Evolutionary conservation across 2,329 filamentous ascomycete genomes (phyloP), one percentile per base, ranked within the genome.

Genomic region (Aureobasidium sp.): DNA sequence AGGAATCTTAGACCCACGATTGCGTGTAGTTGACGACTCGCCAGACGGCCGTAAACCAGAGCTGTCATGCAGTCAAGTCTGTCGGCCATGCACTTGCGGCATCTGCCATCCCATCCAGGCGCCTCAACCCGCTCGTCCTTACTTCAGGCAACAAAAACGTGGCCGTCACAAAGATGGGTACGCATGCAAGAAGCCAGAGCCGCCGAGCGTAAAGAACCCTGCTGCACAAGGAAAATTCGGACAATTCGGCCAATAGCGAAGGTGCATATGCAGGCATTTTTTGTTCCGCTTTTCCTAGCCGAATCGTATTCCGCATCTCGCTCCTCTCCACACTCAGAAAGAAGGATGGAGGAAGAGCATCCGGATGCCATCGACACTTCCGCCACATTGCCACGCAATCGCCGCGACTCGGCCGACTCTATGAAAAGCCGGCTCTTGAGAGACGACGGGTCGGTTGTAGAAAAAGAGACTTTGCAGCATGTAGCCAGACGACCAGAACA

Each of bases 381-480:
- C 32, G 13, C 39, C 34, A 44, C 16, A n/a, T 25, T 16, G 41
- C 27, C 36, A 16, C 50, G 27, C 37, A 42, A 14, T 10, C 13
- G 16, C 32, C 50, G 37, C 50, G 16, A 57, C 39, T 45, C 53
- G 39, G 21, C 39, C 39, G 37, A 42, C 21, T 10, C 13, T 7
- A 5, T 44, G 5, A 27, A 5, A 36, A 21, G n/a, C 41, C 25
- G 53, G 16, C n/a, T 45, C 30, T 45, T 30, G 39, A 30, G 16
- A 8, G 34, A 34, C 14, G 27, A n/a, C 21, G 41, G 53, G 14
- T 32, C 36, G 30, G 9, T 36, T 29, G 5, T 13, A 36, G 30
- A 44, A 45, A 57, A 57, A n/a, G 21, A 57, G 53, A 57, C 53
- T 57, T 57, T 36, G 37, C 39, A 57, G 53, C 39, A 57, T 45